Percentiles rank a stretch among this genome's conserved stretches.
phyloP scores from a whole-genome alignment of 176 grass and related monocot genomes.

The Zoysia pacifica region DNA sequence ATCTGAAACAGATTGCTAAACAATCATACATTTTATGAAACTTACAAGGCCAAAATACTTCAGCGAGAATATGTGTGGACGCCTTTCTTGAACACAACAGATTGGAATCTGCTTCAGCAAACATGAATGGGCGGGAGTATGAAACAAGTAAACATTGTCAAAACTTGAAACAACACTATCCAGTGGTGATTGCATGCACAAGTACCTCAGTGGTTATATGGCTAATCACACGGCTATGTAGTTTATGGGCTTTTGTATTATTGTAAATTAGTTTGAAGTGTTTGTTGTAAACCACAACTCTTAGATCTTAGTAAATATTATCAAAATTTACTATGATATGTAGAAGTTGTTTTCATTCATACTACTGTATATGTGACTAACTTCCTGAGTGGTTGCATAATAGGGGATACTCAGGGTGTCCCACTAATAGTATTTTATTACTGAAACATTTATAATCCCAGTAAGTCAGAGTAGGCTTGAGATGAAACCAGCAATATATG shows the following conservation, averaged over 20 bases:
- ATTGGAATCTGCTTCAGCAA: conserved; percentile 38
- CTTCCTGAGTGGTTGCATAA: too few relatives aligned
- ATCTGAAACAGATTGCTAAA: conserved; percentile 26
- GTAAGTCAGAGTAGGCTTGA: background rate
- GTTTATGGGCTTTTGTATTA: background rate
- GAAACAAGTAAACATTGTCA: conserved; percentile 12
- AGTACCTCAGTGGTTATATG: too few relatives aligned
- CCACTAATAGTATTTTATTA: too few relatives aligned
- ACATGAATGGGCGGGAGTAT: conserved; percentile 34
- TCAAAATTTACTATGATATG: too few relatives aligned
- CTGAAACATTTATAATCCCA: background rate
- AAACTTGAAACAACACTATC: conserved; percentile 18
- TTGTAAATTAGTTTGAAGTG: background rate
- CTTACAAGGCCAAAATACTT: conserved; percentile 28
- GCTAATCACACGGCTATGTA: background rate
- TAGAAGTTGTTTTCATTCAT: too few relatives aligned
- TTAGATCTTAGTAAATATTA: too few relatives aligned
- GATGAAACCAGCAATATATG: background rate
- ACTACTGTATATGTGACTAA: too few relatives aligned
- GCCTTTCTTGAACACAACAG: conserved; percentile 21
- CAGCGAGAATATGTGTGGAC: conserved; percentile 29
- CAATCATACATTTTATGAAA: conserved; percentile 14
- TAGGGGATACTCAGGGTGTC: too few relatives aligned
- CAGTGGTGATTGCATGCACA: background rate
- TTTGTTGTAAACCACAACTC: too few relatives aligned